phyloP scores from a whole-genome alignment of 495 filamentous ascomycete species.

The Evernia prunastri region DNA sequence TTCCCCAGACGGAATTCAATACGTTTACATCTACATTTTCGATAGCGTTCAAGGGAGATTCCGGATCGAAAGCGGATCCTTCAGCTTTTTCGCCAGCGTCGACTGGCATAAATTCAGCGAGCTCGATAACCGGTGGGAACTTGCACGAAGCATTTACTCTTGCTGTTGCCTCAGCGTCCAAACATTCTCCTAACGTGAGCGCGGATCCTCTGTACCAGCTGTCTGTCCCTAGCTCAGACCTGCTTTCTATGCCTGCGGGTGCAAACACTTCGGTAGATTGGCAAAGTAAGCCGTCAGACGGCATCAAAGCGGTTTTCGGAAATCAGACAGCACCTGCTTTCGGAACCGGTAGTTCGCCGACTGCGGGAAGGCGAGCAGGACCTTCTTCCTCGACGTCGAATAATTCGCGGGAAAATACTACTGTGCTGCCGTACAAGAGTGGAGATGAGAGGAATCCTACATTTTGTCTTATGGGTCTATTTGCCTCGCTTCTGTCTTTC shows the following conservation, averaged over 20 bases:
- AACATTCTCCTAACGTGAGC: too few relatives aligned
- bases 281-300: background rate
- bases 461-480: background rate
- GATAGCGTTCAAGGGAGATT: background rate
- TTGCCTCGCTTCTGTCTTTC: background rate
- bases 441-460: background rate
- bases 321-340: background rate
- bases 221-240: background rate
- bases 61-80: background rate
- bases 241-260: background rate
- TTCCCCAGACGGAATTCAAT: too few relatives aligned
- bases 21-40: background rate
- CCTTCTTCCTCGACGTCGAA: background rate
- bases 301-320: background rate
- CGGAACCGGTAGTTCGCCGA: background rate
- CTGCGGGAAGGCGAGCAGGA: background rate
- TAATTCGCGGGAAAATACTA: background rate
- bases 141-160: too few relatives aligned
- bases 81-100: background rate
- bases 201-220: background rate
- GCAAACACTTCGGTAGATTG: background rate
- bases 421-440: background rate
- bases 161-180: too few relatives aligned
- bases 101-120: background rate
- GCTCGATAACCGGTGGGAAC: too few relatives aligned